These are phyloP conservation scores for Fagus sylvatica DNA, from an alignment of 306 rosid species.

Conservation along the genomic window DNA sequence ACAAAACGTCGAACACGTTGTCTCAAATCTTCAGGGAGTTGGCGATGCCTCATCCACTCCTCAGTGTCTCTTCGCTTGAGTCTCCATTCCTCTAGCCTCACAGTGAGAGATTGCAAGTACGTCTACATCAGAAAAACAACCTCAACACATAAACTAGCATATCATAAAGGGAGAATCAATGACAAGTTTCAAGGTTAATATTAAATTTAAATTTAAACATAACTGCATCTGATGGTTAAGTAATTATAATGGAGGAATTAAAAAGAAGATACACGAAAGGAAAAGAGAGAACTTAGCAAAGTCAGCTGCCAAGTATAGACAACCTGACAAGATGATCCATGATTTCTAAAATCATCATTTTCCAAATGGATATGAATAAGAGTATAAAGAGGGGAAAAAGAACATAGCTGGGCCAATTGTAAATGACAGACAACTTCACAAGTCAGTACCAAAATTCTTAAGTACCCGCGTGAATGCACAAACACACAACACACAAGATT, in stretches of 20 bases:
- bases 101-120: constrained; percentile 88
- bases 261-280: not conserved
- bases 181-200: not conserved
- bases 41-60: constrained; percentile 99
- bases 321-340: not conserved
- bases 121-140: constrained; percentile 55
- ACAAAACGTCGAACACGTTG: constrained; percentile 76
- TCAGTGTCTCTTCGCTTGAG: constrained; percentile 92
- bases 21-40: constrained; percentile 91
- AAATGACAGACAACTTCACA: not conserved
- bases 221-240: not conserved
- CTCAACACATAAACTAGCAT: constrained; percentile 12
- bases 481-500: not conserved
- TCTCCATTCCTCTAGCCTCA: constrained; percentile 99
- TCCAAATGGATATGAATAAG: not conserved
- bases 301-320: not conserved
- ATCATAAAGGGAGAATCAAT: not conserved
- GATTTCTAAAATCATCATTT: not conserved
- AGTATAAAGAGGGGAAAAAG: not conserved
- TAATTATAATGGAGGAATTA: not conserved
- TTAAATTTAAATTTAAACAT: not conserved
- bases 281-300: not conserved
- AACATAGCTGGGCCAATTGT: not conserved
- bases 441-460: not conserved
- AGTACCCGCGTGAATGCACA: not conserved